Evolutionary conservation across 2,329 filamentous ascomycete genomes (phyloP).

Genomic region (Curvularia sp.): DNA sequence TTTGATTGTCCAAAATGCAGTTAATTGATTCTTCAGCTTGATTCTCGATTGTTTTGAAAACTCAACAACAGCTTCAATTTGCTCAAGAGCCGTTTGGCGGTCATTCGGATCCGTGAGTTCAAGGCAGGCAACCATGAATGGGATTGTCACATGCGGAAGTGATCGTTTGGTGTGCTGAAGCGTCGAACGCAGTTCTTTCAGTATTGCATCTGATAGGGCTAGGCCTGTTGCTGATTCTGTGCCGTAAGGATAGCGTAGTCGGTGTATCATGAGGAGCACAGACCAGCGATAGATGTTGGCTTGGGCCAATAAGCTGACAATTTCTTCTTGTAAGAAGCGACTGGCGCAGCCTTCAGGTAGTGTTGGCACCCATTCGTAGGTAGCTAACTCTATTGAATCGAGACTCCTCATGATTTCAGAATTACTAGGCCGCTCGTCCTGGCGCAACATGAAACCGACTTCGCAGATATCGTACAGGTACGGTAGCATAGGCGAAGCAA

Average conservation of each 20-base stretch:
- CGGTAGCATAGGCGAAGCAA: constrained; percentile 9
- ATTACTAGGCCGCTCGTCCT: constrained; percentile 1
- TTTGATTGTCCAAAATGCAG: constrained; percentile 14
- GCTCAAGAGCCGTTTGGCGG: constrained; percentile 8
- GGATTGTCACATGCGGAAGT: background rate
- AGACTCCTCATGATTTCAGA: background rate
- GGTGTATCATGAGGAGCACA: constrained; percentile 11
- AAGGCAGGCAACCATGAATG: constrained; percentile 12
- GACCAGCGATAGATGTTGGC: constrained; percentile 12
- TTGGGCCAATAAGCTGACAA: constrained; percentile 10
- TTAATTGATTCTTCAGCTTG: constrained; percentile 9
- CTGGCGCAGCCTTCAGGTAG: constrained; percentile 1
- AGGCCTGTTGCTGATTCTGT: constrained; percentile 4
- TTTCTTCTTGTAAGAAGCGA: constrained; percentile 12
- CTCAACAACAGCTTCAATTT: background rate
- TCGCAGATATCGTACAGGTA: constrained; percentile 9
- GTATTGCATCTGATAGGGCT: constrained; percentile 10
- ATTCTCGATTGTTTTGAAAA: constrained; percentile 2
- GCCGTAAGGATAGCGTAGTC: constrained; percentile 15
- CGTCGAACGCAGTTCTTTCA: constrained; percentile 1
- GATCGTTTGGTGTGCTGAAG: constrained; percentile 4
- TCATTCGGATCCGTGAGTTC: constrained; percentile 4
- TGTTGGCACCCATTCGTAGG: constrained; percentile 8
- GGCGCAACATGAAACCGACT: constrained; percentile 4
- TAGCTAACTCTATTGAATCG: constrained; percentile 7